Evolutionary conservation across 2,329 filamentous ascomycete genomes (phyloP), one percentile per base, ranked within the genome.

Genomic region (Botryotinia narcissicola): DNA sequence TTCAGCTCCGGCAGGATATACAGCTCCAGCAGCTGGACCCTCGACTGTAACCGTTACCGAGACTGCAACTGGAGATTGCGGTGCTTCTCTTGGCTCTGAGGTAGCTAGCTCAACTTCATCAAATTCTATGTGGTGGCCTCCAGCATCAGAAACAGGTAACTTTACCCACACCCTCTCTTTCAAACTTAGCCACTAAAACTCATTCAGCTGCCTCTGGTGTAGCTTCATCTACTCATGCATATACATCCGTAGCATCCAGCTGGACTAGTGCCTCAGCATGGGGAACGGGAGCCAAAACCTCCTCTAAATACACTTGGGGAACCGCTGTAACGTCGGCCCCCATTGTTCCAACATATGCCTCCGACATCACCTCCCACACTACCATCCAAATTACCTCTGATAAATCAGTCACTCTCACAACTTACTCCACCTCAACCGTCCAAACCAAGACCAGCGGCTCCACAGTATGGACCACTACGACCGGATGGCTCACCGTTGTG

Each of bases 381-480:
- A 57, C n/a, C n/a, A 29, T 29, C 51, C 51, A 57, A 7, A 57
- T 29, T n/a, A 32, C 51, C n/a, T 54, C 51, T 5, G 40, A 42
- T 1, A 25, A 12, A n/a, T 44, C 51, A 44, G 32, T 12, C 18
- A 20, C 40, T 22, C 10, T 59, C 25, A 37, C 51, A n/a, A 71
- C 54, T 16, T 46, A 48, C 8, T 63, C 40, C 14, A 29, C 29
- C 9, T 61, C 40, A 14, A 60, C 42, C 42, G 37, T 22, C 10
- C 35, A 25, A 62, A 71, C 69, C 16, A 44, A 46, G 22, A 48
- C 57, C 29, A 71, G 40, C 0, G 42, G 32, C 3, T 71, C 69
- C 29, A 71, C 69, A 29, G 61, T 44, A n/a, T 71, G 59, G 40
- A 71, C 69, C 42, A 71, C 69, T 5, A 71, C 40, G 3, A 63